Evolutionary conservation across 306 rosid species (phyloP), one percentile per base, ranked within the genome.

Genomic region (Begonia masoniana): DNA sequence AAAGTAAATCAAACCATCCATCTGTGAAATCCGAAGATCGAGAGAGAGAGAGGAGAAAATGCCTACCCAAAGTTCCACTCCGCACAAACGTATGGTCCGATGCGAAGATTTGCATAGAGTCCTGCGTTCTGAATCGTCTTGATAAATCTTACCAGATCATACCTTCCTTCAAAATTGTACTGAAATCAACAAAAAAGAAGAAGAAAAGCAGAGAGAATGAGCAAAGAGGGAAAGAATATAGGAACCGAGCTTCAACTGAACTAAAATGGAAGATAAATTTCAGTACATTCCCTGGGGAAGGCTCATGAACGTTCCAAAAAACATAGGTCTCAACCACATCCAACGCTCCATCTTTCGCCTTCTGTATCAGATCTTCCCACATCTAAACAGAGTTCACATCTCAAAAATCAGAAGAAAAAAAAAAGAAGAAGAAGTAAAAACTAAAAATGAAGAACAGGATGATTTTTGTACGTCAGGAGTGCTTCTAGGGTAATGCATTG

Each of bases 51-150:
- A 13, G 52, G 47, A 59, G 42, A 65, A 15, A 11, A 21, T 21
- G 48, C 47, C 58, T 92, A 92, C 99, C 99, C 99, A 47, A 86
- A 86, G 76, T 92, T 92, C 99, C 99, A 92, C 62, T 92, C 99
- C 10, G 96, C 99, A 74, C 99, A 92, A 65, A 92, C 95, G 67
- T 92, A 92, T 63, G 99, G 99, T 75, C 99, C 99, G 77, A 92
- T 81, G 66, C 99, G 86, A 59, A 92, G 81, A 62, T 86, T 83
- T 68, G 95, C 99, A 67, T 83, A 86, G 15, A 92, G 76, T 46
- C 99, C 95, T 41, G 95, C 99, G 66, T 68, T 81, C 75, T 92
- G 99, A 43, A 92, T 69, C 6, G 81, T 79, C 81, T 87, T 87
- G 21, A 92, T 61, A 54, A 92, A 92, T 62, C 95, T 86, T 74